Conservation (phyloP, 2,329 filamentous ascomycete species). For the Magnaporthiopsis incrustans region DNA sequence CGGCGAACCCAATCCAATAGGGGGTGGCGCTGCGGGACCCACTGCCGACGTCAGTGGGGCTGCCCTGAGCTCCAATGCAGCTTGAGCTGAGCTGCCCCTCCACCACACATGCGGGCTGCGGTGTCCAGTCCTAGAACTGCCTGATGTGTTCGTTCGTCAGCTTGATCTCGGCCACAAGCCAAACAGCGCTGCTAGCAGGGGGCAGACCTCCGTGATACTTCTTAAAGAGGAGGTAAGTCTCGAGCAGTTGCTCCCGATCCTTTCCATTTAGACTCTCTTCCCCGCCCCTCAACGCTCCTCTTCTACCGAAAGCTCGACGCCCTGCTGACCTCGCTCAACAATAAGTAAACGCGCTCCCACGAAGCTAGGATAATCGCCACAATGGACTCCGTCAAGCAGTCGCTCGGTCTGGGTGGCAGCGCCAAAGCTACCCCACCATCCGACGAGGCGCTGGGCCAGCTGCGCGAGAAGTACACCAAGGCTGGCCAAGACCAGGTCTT, state of each 20-base stretch:
- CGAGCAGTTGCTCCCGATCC: too few species aligned
- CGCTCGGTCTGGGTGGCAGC: conserved; percentile 27
- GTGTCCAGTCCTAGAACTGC: too few species aligned
- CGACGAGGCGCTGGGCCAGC: conserved; percentile 55
- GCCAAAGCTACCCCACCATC: conserved; percentile 44
- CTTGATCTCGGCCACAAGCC: not conserved
- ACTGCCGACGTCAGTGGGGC: conserved; percentile 1
- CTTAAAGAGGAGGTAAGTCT: not conserved
- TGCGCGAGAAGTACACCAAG: conserved; percentile 65
- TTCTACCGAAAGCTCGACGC: not conserved
- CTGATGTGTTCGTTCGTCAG: not conserved
- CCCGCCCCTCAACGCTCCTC: not conserved
- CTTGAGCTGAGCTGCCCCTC: not conserved
- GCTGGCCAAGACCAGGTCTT: conserved; percentile 78
- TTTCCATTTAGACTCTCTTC: not conserved
- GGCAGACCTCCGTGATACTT: not conserved
- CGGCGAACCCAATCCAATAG: conserved; percentile 1
- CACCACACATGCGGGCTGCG: too few species aligned
- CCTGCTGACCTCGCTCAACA: not conserved
- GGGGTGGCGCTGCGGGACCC: not conserved
- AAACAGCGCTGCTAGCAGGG: not conserved
- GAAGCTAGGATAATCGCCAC: not conserved
- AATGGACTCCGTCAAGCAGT: conserved; percentile 37
- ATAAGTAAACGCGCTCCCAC: conserved; percentile 4
- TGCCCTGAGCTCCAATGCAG: not conserved